A percentile compares a stretch with the other conserved stretches of the same genome.
Conservation (phyloP, 2,329 filamentous ascomycete genomes). For the Aspergillus brasiliensis region DNA sequence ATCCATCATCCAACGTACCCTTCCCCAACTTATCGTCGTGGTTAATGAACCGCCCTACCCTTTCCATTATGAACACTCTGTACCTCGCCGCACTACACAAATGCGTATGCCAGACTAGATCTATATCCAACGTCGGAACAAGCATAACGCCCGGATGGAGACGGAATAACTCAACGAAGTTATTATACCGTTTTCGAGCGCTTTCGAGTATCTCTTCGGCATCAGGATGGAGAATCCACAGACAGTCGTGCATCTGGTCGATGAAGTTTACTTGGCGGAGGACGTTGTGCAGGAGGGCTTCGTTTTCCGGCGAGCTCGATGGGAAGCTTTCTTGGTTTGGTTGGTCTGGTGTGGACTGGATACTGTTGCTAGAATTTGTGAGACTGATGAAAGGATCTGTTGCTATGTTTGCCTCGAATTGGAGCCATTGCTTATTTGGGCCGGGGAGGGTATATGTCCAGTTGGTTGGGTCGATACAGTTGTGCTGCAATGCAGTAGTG, state of each 20-base stretch:
- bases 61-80: constrained; percentile 45
- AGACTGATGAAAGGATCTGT: constrained; percentile 10
- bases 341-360: neutral
- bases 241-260: constrained; percentile 70
- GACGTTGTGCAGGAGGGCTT: constrained; percentile 40
- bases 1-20: constrained; percentile 58
- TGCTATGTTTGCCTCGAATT: neutral
- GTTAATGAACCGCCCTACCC: constrained; percentile 60
- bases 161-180: constrained; percentile 47
- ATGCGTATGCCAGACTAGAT: constrained; percentile 41
- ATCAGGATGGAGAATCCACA: constrained; percentile 76
- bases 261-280: constrained; percentile 47
- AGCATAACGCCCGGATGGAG: constrained; percentile 35
- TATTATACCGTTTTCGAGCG: constrained; percentile 54
- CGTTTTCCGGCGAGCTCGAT: neutral
- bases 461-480: constrained; percentile 11
- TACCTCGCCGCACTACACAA: constrained; percentile 28
- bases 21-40: constrained; percentile 80
- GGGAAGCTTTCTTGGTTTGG: neutral
- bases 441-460: constrained; percentile 14
- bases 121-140: constrained; percentile 39
- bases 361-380: neutral
- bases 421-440: constrained; percentile 2
- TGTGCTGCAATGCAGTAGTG: constrained; percentile 7
- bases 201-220: constrained; percentile 64